Percentiles rank a stretch among this genome's conserved stretches.
phyloP scores from a whole-genome alignment of 2,329 filamentous ascomycete species.

The Pyricularia pennisetigena region DNA sequence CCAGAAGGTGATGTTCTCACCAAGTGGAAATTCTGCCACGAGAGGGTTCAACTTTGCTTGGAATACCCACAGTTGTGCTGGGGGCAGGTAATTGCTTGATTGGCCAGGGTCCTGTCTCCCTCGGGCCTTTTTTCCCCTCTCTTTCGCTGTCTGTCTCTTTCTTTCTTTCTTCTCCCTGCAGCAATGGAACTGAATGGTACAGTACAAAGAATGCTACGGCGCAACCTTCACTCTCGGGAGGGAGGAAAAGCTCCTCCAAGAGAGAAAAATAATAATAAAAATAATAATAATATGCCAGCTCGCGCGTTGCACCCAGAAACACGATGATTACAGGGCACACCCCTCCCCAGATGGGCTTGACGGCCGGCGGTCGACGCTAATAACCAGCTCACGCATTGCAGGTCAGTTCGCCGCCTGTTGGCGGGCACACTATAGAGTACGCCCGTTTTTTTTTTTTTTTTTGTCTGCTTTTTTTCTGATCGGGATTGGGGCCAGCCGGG shows the following conservation, averaged over 20 bases:
- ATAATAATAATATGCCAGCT: slow-evolving; percentile 1
- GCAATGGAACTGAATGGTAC: too few relatives aligned
- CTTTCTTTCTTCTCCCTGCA: not conserved
- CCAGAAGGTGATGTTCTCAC: not conserved
- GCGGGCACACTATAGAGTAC: not conserved
- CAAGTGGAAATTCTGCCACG: not conserved
- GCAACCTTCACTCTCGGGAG: not conserved
- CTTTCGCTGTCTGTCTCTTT: too few relatives aligned
- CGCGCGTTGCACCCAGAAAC: not conserved
- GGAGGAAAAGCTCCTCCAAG: slow-evolving; percentile 3
- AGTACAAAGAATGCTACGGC: too few relatives aligned
- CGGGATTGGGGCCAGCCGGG: not conserved
- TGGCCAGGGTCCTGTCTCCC: not conserved
- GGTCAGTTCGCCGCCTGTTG: not conserved
- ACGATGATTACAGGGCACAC: slow-evolving; percentile 1
- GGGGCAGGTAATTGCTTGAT: not conserved
- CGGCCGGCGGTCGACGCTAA: not conserved
- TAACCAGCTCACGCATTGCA: not conserved
- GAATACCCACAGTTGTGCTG: not conserved
- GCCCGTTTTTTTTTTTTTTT: not conserved
- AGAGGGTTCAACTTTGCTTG: not conserved
- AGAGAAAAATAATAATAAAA: too few relatives aligned
- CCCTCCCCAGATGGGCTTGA: not conserved
- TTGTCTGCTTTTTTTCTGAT: not conserved
- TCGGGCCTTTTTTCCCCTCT: not conserved